Evolutionary conservation across 345 rosid species (phyloP), one percentile per base, ranked within the genome.

Genomic region (Aquilaria yunnanensis): DNA sequence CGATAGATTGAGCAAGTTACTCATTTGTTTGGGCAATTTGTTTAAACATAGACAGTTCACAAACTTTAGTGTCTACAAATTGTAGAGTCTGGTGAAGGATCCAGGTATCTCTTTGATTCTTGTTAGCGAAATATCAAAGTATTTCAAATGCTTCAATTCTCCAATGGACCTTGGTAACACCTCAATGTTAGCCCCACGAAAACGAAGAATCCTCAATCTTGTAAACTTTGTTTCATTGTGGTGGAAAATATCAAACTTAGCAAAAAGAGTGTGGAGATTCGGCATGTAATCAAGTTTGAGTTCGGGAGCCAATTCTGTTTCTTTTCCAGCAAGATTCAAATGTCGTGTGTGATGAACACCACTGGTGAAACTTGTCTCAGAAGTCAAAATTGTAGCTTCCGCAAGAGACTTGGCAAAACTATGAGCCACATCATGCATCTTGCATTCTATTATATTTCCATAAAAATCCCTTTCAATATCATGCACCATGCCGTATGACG

Each of bases 371-470:
- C 2, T 11, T 34, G 9, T 7, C 4, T 12, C 12, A 10, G 23
- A 0, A 12, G 9, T 43, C 49, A 50, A 56, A 0, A 12, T 56
- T 50, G 63, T 61, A 8, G 47, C 32, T 10, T 47, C 47, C 10
- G 61, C 23, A 11, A 77, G 4, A 10, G 57, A 68, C 3, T 32
- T 32, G 0, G 76, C 76, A 55, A 76, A 74, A 58, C 66, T 71
- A 58, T 65, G 74, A 3, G 68, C 34, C 43, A 67, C 51, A 56
- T 75, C 79, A 48, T 75, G 79, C 72, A 75, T 76, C 48, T 69
- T 72, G 47, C 67, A 63, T 0, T 6, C 0, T 3, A 0, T 47
- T 10, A 72, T 43, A 12, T 43, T 29, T 0, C 50, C 77, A 6
- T 0, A 6, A 1, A 0, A 3, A 55, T 71, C 70, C 47, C 31